A percentile compares a stretch with the other conserved stretches of the same genome.
Conservation (phyloP, 2,329 filamentous ascomycete genomes). For the Coniochaeta sp. region DNA sequence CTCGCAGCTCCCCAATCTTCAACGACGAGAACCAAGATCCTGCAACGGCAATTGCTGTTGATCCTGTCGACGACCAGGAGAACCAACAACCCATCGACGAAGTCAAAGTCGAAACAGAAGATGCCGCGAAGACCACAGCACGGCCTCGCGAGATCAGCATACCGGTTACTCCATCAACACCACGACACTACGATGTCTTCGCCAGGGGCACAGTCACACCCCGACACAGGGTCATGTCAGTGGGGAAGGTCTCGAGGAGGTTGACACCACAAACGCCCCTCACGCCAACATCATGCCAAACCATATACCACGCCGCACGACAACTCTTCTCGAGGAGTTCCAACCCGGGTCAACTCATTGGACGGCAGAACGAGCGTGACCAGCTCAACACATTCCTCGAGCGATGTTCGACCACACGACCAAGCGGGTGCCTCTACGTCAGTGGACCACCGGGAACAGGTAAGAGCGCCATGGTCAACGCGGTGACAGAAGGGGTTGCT, state of each 20-base stretch:
- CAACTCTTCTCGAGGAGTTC: slow-evolving; percentile 80
- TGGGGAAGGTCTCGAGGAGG: slow-evolving; percentile 68
- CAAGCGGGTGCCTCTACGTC: slow-evolving; percentile 82
- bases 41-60: slow-evolving; percentile 25
- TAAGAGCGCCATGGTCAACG: slow-evolving; percentile 87
- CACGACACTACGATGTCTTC: slow-evolving; percentile 73
- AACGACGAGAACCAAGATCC: slow-evolving; percentile 63
- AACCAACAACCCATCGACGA: slow-evolving; percentile 27
- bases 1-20: slow-evolving; percentile 30
- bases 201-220: slow-evolving; percentile 69
- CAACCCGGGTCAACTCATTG: slow-evolving; percentile 67
- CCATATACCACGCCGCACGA: slow-evolving; percentile 79
- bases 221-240: slow-evolving; percentile 73
- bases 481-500: slow-evolving; percentile 60
- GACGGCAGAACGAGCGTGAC: slow-evolving; percentile 61
- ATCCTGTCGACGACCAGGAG: slow-evolving; percentile 37
- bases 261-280: slow-evolving; percentile 69
- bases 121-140: slow-evolving; percentile 9
- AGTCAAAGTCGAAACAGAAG: slow-evolving; percentile 10
- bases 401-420: slow-evolving; percentile 49
- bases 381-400: slow-evolving; percentile 66
- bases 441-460: slow-evolving; percentile 94
- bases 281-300: slow-evolving; percentile 62
- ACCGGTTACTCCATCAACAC: slow-evolving; percentile 64
- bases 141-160: slow-evolving; percentile 22